These are phyloP conservation scores for Vicia villosa DNA, from an alignment of 306 rosid species.

Conservation along the genomic window DNA sequence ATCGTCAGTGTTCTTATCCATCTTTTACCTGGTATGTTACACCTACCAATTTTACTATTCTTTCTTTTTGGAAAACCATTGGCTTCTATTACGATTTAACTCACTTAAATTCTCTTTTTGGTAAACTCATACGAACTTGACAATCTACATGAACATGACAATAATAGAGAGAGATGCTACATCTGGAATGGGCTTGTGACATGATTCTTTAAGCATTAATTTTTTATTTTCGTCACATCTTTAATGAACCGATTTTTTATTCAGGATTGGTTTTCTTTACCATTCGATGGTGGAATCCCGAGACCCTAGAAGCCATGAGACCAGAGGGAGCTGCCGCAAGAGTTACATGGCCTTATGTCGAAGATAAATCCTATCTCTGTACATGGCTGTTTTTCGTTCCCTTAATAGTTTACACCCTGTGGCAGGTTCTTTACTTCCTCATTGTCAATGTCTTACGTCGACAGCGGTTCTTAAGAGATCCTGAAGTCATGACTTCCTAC, in stretches of 20 bases:
- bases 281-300: slow-evolving; percentile 92
- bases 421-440: slow-evolving; percentile 88
- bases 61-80: slow-evolving; percentile 7
- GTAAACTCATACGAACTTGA: too few species aligned
- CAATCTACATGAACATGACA: not conserved
- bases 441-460: slow-evolving; percentile 83
- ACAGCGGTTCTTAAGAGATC: slow-evolving; percentile 80
- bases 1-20: slow-evolving; percentile 93
- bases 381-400: slow-evolving; percentile 85
- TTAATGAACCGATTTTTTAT: slow-evolving; percentile 13
- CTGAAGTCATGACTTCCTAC: slow-evolving; percentile 97
- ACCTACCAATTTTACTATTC: slow-evolving; percentile 12
- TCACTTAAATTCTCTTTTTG: too few species aligned
- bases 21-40: slow-evolving; percentile 79
- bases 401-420: slow-evolving; percentile 72
- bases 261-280: slow-evolving; percentile 93
- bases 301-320: slow-evolving; percentile 77
- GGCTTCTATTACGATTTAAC: not conserved
- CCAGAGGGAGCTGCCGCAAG: slow-evolving; percentile 66
- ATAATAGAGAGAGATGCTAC: not conserved
- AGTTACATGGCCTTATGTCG: slow-evolving; percentile 85
- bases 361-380: slow-evolving; percentile 73
- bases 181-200: slow-evolving; percentile 16
- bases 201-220: slow-evolving; percentile 20
- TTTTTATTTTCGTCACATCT: not conserved